Evolutionary conservation across 208 protist genomes (phyloP).

Genomic region (Trypanosoma conorhini): DNA sequence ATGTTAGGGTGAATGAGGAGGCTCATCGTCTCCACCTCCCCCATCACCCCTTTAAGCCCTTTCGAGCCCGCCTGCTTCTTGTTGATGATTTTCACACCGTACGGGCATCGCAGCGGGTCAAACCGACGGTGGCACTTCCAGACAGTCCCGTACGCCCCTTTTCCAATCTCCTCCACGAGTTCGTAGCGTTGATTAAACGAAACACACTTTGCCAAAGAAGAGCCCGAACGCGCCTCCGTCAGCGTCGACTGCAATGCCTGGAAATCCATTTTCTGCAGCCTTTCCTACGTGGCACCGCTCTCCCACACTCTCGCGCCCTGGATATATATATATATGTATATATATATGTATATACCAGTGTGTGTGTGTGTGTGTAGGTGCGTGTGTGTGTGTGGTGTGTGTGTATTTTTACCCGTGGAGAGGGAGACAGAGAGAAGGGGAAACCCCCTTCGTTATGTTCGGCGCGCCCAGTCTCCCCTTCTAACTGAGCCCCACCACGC

Average conservation of each 20-base stretch:
- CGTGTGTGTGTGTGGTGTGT: too few species aligned
- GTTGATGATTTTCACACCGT: conserved; percentile 86
- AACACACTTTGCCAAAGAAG: conserved; percentile 17
- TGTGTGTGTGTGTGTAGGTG: background rate
- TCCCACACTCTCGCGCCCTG: too few species aligned
- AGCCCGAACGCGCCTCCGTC: conserved; percentile 17
- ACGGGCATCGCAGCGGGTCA: conserved; percentile 36
- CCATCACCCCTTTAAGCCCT: conserved; percentile 73
- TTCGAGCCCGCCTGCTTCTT: conserved; percentile 64
- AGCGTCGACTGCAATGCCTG: conserved; percentile 70
- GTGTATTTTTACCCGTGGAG: too few species aligned
- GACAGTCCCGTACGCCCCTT: conserved; percentile 82
- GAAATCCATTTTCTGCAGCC: conserved; percentile 73
- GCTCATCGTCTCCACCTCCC: conserved; percentile 92
- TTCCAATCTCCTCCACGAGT: conserved; percentile 73
- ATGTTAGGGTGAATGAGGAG: conserved; percentile 91
- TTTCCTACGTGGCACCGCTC: background rate
- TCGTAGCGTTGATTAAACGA: conserved; percentile 53
- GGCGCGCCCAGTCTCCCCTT: background rate
- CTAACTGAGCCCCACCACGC: background rate
- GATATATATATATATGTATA: background rate
- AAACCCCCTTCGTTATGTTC: too few species aligned
- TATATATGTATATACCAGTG: background rate
- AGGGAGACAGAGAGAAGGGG: too few species aligned
- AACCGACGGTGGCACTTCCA: conserved; percentile 58